Conservation (phyloP, 2,329 filamentous ascomycete genomes). For the Alternaria hordeiaustralica region DNA sequence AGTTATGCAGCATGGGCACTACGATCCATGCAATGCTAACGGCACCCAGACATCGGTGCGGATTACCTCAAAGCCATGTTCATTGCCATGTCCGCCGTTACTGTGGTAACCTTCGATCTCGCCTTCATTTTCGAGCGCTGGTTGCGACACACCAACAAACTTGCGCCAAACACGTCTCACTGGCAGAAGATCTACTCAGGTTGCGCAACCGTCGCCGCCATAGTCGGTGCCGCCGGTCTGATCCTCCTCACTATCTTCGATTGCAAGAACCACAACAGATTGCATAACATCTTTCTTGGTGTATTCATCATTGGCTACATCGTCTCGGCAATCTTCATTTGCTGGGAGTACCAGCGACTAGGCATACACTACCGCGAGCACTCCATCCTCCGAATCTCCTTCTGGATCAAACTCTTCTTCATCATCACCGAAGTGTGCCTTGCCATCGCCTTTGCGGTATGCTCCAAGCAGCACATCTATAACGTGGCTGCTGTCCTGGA, state of each 20-base stretch:
- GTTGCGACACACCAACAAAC: slow-evolving; percentile 79
- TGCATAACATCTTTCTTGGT: slow-evolving; percentile 79
- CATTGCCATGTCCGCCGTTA: slow-evolving; percentile 73
- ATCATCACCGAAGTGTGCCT: slow-evolving; percentile 80
- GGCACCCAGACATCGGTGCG: slow-evolving; percentile 61
- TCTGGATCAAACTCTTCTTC: slow-evolving; percentile 87
- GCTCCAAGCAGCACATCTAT: slow-evolving; percentile 56
- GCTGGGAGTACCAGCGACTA: slow-evolving; percentile 86
- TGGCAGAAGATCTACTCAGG: slow-evolving; percentile 68
- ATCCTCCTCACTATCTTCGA: slow-evolving; percentile 88
- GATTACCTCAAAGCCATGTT: slow-evolving; percentile 76
- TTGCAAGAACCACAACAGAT: slow-evolving; percentile 67
- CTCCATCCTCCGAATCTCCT: slow-evolving; percentile 75
- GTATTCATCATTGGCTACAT: slow-evolving; percentile 89
- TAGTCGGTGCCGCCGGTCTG: slow-evolving; percentile 78
- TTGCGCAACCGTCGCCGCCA: slow-evolving; percentile 70
- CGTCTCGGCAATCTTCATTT: slow-evolving; percentile 84
- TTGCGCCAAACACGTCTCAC: slow-evolving; percentile 73
- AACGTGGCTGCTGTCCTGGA: slow-evolving; percentile 81
- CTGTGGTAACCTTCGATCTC: slow-evolving; percentile 80
- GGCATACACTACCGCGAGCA: slow-evolving; percentile 80
- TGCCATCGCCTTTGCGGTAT: slow-evolving; percentile 73
- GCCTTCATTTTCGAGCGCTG: slow-evolving; percentile 83
- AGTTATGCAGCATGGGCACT: background rate
- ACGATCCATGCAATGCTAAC: slow-evolving; percentile 12